Percentiles rank a stretch among this genome's conserved stretches.
Conservation (phyloP, 768 basidiomycete genomes). For the Lactarius hengduanensis region DNA sequence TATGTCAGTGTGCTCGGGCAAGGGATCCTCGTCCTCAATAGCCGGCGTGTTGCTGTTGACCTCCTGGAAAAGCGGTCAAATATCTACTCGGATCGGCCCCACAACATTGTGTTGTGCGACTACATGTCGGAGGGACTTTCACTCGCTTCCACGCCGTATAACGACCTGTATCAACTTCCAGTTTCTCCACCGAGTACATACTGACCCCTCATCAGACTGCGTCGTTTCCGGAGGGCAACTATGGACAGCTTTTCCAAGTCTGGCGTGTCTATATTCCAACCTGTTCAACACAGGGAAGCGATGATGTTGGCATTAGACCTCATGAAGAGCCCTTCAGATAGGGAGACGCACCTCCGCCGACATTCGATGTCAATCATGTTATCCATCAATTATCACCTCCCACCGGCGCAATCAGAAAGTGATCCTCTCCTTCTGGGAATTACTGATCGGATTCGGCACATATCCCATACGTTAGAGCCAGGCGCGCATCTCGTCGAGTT, state of each 20-base stretch:
- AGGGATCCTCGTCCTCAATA: neutral
- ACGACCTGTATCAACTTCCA: slow-evolving; percentile 14
- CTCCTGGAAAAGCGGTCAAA: slow-evolving; percentile 36
- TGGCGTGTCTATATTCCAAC: slow-evolving; percentile 31
- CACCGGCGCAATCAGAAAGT: slow-evolving; percentile 18
- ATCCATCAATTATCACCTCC: slow-evolving; percentile 17
- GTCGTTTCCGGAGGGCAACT: slow-evolving; percentile 31
- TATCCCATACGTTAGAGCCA: neutral
- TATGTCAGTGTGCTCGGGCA: neutral
- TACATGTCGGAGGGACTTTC: slow-evolving; percentile 34
- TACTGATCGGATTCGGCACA: neutral
- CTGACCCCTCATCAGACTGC: slow-evolving; percentile 22
- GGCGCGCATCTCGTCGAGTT: neutral
- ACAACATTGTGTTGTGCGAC: slow-evolving; percentile 33
- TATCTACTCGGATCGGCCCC: slow-evolving; percentile 36
- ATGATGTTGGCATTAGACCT: slow-evolving; percentile 36
- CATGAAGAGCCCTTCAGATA: slow-evolving; percentile 30
- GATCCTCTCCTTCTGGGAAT: neutral
- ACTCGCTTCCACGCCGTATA: slow-evolving; percentile 31
- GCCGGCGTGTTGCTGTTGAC: slow-evolving; percentile 30
- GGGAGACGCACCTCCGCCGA: slow-evolving; percentile 31
- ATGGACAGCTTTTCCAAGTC: slow-evolving; percentile 32
- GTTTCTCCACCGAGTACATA: neutral
- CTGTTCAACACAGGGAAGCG: slow-evolving; percentile 36
- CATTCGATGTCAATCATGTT: slow-evolving; percentile 31